Base-by-base conservation (phyloP, 305 asterid genomes). In the Fraxinus velutina region DNA sequence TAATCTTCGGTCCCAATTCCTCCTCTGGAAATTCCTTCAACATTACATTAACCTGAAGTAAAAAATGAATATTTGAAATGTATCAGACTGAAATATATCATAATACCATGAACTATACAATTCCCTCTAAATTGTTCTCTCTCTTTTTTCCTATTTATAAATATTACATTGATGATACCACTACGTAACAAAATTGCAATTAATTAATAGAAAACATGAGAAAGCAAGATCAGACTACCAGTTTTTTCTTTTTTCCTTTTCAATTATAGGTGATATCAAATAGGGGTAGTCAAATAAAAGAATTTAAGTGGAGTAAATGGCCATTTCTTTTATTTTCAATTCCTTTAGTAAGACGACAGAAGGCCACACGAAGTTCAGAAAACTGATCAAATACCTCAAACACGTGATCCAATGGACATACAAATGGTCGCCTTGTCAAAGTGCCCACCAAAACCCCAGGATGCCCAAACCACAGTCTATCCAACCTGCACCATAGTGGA, bases 401-500 rank as follows among this genome's bases (percentile, higher is more conserved):
- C 37, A 94, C 98, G 80, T 94, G 98, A 84, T 96, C 99, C 87
- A 93, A 79, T 84, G 99, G 99, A 87, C 99, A 96, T 79, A 93
- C 1, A 86, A 96, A 96, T 78, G 99, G 99, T 84, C 89, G 99
- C 87, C 96, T 92, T 15, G 99, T 96, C 92, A 96, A 78, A 80
- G 94, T 80, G 73, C 98, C 98, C 55, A 0, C 80, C 87, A 96
- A 78, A 79, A 91, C 75, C 79, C 99, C 99, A 22, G 99, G 98
- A 89, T 96, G 99, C 82, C 96, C 96, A 85, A 96, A 96, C 99
- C 99, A 96, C 83, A 96, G 92, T 88, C 98, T 93, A 90, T 96
- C 99, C 91, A 96, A 89, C 97, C 99, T 94, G 97, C 99, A 96
- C 99, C 99, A 96, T 82, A 94, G 89, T 75, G 99, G 98, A 89